Percentiles rank a stretch among this genome's conserved stretches.
phyloP scores from a whole-genome alignment of 441 rosid genomes.

The Jatropha multifida region DNA sequence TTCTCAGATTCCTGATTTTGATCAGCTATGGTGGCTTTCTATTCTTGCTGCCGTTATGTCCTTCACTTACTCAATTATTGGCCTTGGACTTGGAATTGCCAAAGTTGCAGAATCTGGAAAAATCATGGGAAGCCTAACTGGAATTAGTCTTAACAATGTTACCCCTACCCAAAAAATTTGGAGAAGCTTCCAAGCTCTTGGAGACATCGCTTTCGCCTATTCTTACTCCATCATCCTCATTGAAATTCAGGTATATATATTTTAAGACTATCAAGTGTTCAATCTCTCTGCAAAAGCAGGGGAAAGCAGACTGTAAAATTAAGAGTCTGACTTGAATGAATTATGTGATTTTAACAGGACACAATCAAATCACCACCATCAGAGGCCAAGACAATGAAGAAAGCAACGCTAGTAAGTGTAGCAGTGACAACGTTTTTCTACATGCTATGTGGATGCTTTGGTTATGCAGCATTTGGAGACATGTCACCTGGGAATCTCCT shows the following conservation, averaged over 20 bases:
- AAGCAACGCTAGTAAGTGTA: slow-evolving; percentile 60
- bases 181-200: slow-evolving; percentile 86
- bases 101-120: slow-evolving; percentile 60
- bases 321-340: background rate
- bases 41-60: slow-evolving; percentile 85
- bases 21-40: slow-evolving; percentile 92
- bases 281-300: too few relatives aligned
- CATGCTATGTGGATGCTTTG: slow-evolving; percentile 85
- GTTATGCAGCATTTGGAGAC: slow-evolving; percentile 88
- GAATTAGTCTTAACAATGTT: slow-evolving; percentile 52
- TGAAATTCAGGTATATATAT: slow-evolving; percentile 61
- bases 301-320: too few relatives aligned
- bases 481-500: slow-evolving; percentile 70
- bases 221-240: slow-evolving; percentile 79
- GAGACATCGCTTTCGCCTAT: slow-evolving; percentile 80
- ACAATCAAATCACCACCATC: slow-evolving; percentile 75
- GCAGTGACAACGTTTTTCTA: slow-evolving; percentile 71
- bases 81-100: slow-evolving; percentile 75
- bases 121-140: slow-evolving; percentile 67
- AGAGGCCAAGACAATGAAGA: slow-evolving; percentile 74
- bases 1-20: slow-evolving; percentile 90
- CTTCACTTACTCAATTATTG: slow-evolving; percentile 74
- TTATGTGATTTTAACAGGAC: slow-evolving; percentile 41
- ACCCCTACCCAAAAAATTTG: slow-evolving; percentile 70
- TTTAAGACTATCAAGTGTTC: too few relatives aligned